Evolutionary conservation across 2,329 filamentous ascomycete species (phyloP).

Genomic region (Ciborinia camelliae): DNA sequence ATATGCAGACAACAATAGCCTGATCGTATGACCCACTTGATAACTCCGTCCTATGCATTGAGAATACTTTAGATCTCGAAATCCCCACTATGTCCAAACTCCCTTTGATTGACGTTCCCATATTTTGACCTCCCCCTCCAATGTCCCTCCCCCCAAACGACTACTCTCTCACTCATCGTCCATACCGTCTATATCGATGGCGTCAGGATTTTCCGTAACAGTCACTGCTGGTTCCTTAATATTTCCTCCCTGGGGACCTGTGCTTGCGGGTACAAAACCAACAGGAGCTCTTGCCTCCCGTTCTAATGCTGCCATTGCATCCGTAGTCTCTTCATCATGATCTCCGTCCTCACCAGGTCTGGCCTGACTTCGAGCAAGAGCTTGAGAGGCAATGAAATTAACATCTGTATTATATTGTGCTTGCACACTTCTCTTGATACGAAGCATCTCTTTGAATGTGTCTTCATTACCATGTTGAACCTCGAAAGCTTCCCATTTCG

Average conservation of each 20-base stretch:
- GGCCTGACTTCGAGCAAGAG: slow-evolving; percentile 75
- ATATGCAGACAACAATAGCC: slow-evolving; percentile 3
- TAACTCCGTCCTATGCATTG: slow-evolving; percentile 26
- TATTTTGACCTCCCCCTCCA: slow-evolving; percentile 7
- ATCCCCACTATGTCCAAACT: slow-evolving; percentile 18
- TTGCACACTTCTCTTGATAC: slow-evolving; percentile 95
- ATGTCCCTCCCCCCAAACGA: not conserved
- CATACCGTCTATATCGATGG: slow-evolving; percentile 70
- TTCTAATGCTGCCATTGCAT: slow-evolving; percentile 88
- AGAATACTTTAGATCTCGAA: slow-evolving; percentile 6
- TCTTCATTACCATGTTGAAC: slow-evolving; percentile 98
- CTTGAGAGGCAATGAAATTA: slow-evolving; percentile 96
- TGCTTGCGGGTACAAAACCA: slow-evolving; percentile 87
- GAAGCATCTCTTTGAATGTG: slow-evolving; percentile 98
- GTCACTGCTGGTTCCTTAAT: slow-evolving; percentile 41
- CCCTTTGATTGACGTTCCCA: slow-evolving; percentile 14
- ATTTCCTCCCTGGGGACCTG: slow-evolving; percentile 63
- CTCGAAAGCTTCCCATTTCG: slow-evolving; percentile 95
- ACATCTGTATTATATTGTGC: slow-evolving; percentile 99
- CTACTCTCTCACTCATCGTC: slow-evolving; percentile 25
- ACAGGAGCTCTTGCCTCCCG: slow-evolving; percentile 82
- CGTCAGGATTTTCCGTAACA: slow-evolving; percentile 70
- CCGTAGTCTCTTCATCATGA: slow-evolving; percentile 51
- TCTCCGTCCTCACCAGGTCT: slow-evolving; percentile 44
- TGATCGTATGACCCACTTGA: slow-evolving; percentile 6